Evolutionary conservation across 306 rosid species (phyloP), one percentile per base, ranked within the genome.

Genomic region (Argentina anserina): DNA sequence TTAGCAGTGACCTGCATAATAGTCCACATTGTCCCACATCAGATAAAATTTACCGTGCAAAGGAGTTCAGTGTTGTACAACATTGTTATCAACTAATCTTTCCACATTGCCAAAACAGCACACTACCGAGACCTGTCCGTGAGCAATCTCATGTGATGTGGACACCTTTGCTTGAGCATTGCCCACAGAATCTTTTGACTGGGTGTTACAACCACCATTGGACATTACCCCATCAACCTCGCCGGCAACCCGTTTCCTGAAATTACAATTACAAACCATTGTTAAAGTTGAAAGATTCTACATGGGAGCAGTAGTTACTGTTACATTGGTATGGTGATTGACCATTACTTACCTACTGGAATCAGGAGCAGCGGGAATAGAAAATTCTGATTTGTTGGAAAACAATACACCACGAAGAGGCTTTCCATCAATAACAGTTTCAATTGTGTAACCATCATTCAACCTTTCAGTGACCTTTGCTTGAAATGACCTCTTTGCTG

Each of bases 351-450:
- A 90, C 99, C 99, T 81, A 80, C 75, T 79, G 67, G 84, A 72
- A 70, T 76, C 79, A 68, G 80, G 81, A 81, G 45, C 79, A 49
- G 86, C 41, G 40, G 80, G 52, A 67, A 70, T 80, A 73, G 36
- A 40, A 59, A 82, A 46, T 73, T 67, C 84, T 70, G 89, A 81
- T 74, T 83, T 84, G 89, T 80, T 86, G 74, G 85, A 49, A 80
- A 94, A 88, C 75, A 94, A 74, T 61, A 94, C 21, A 77, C 99
- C 99, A 18, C 83, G 91, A 70, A 94, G 90, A 74, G 87, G 96
- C 90, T 84, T 94, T 79, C 99, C 99, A 70, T 94, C 97, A 40
- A 94, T 87, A 64, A 86, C 81, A 60, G 99, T 91, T 88, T 94
- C 99, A 46, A 94, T 84, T 23, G 85, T 59, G 67, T 78, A 89